Base-by-base conservation (phyloP, 1,139 yeast genomes). In the Candida sanyaensis region DNA sequence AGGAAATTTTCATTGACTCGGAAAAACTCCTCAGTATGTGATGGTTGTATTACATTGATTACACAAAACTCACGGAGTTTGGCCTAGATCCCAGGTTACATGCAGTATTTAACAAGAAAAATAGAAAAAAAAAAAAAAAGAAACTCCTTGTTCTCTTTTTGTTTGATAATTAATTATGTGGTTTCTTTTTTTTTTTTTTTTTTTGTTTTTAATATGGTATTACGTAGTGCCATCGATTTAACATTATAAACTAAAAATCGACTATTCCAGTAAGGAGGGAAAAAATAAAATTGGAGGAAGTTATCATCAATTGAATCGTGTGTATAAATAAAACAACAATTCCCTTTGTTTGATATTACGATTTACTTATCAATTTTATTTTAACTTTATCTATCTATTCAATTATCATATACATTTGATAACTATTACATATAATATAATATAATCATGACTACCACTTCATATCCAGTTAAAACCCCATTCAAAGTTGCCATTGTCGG, bases 401-500 rank as follows among this genome's bases (percentile, higher is more conserved):
- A 26, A 9, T 13, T 31, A 41, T 32, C 13, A 37, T 30, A 31
- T 13, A 10, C 26, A 30, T 17, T n/a, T 7, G 3, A 17, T 13
- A 17, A n/a, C 21, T 13, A 41, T 10, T 38, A 37, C 29, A 46
- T 38, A 32, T 42, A n/a, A 21, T 17, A 21, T 5, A 10, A 28
- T 10, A 28, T 34, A 34, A 63, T 27, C 45, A 71, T 71, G 74
- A 69, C 75, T 52, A 62, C 71, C 48, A 55, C 66, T 45, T 72
- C 76, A 46, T 69, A 68, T 52, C 58, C 60, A 47, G 63, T 73
- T 47, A 65, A 56, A 28, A 59, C 62, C 40, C 84, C 83, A 13
- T 79, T 75, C 66, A 81, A 69, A 58, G 69, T 82, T 47, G 78
- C 86, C 54, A 81, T 86, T 52, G 78, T 86, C 52, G 93, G 93